These are phyloP conservation scores for Benincasa hispida DNA, from an alignment of 306 rosid species.

Conservation along the genomic window DNA sequence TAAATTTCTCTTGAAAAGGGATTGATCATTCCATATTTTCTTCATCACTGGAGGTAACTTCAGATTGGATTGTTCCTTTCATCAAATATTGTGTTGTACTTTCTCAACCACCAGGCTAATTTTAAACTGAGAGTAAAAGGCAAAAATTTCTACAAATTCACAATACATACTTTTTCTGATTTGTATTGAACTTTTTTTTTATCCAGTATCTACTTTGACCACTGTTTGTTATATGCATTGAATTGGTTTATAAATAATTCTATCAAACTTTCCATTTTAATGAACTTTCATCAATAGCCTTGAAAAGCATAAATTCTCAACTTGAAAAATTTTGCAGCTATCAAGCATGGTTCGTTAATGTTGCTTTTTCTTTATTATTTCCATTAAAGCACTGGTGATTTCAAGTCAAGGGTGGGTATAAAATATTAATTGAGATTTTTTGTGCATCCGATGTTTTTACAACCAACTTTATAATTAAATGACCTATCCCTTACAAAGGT, in stretches of 20 bases:
- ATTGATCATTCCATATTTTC: slow-evolving; percentile 2
- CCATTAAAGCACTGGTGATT: neutral
- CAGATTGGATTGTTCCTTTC: neutral
- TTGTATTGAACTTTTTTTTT: neutral
- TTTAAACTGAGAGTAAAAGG: neutral
- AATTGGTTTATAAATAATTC: neutral
- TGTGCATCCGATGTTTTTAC: too few species aligned
- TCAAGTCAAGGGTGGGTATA: neutral
- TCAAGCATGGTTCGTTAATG: neutral
- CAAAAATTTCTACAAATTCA: neutral
- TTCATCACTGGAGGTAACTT: neutral
- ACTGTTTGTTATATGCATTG: neutral
- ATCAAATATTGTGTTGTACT: neutral
- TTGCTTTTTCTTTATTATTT: neutral
- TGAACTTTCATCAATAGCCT: neutral
- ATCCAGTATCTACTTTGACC: neutral
- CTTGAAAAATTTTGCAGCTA: neutral
- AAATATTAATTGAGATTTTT: too few species aligned
- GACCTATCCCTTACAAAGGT: too few species aligned
- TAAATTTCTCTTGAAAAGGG: neutral
- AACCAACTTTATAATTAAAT: too few species aligned
- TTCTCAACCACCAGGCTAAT: slow-evolving; percentile 1
- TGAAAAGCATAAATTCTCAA: neutral
- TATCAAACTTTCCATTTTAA: neutral
- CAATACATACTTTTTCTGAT: neutral